These are phyloP conservation scores for Gaultheria prostrata DNA, from an alignment of 148 eudicot species.

Conservation along the genomic window DNA sequence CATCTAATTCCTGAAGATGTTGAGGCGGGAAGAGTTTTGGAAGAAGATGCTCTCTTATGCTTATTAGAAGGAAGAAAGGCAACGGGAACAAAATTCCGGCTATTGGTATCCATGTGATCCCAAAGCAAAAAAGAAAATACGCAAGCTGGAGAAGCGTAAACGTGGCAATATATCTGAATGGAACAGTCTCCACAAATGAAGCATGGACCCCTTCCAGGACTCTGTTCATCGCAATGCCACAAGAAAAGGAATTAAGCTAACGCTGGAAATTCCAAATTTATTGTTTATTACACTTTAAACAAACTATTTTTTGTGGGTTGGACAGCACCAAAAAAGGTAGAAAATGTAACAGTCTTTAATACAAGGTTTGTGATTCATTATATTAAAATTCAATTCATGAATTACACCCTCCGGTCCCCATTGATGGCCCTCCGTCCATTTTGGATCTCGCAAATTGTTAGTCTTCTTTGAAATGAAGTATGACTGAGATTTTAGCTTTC, in stretches of 20 bases:
- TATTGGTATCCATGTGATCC: conserved; percentile 72
- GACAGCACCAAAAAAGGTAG: neutral
- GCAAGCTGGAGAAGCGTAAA: conserved; percentile 56
- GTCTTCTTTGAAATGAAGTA: neutral
- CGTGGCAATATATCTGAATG: conserved; percentile 54
- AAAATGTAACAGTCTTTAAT: neutral
- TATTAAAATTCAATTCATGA: neutral
- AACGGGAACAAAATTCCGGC: conserved; percentile 65
- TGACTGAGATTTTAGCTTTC: neutral
- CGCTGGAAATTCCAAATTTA: neutral
- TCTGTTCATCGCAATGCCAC: conserved; percentile 28
- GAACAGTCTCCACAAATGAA: conserved; percentile 64
- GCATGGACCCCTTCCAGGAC: conserved; percentile 61
- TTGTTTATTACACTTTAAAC: neutral
- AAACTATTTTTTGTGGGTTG: neutral
- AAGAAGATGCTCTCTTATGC: conserved; percentile 47
- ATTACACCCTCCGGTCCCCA: neutral
- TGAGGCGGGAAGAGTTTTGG: conserved; percentile 48
- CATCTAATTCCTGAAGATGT: conserved; percentile 61
- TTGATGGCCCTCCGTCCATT: neutral
- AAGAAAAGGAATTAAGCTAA: neutral
- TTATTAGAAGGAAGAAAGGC: conserved; percentile 58
- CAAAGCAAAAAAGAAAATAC: conserved; percentile 61
- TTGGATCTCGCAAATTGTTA: neutral
- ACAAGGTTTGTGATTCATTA: neutral